phyloP scores from a whole-genome alignment of 2,329 filamentous ascomycete species.

The Calonectria montana region DNA sequence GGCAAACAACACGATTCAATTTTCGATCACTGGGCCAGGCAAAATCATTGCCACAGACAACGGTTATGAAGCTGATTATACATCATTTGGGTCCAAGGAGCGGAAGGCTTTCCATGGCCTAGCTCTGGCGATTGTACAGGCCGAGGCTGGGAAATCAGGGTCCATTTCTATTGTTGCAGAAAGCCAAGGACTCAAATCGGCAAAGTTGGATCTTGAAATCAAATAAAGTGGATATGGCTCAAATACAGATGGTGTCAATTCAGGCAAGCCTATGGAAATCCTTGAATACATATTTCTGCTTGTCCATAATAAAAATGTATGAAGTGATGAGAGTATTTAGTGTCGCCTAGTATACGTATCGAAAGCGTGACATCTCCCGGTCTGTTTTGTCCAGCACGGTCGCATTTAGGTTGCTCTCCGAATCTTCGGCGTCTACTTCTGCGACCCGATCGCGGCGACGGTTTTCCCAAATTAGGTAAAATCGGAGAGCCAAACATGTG shows the following conservation, averaged over 20 bases:
- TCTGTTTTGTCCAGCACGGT: slow-evolving; percentile 62
- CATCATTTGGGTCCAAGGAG: not conserved
- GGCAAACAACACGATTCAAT: not conserved
- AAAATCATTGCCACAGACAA: not conserved
- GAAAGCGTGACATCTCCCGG: slow-evolving; percentile 64
- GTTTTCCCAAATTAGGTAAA: slow-evolving; percentile 64
- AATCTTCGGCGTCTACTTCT: not conserved
- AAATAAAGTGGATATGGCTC: not conserved
- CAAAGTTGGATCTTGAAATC: not conserved
- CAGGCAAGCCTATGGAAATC: too few species aligned
- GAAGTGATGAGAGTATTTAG: not conserved
- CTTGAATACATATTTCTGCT: not conserved
- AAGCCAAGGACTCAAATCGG: not conserved
- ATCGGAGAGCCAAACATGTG: slow-evolving; percentile 56
- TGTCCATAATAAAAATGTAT: not conserved
- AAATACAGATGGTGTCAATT: not conserved
- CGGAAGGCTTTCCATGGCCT: not conserved
- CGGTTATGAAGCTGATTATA: not conserved
- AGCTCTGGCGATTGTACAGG: not conserved
- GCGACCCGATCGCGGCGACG: slow-evolving; percentile 54
- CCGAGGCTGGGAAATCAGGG: not conserved
- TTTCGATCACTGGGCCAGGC: not conserved
- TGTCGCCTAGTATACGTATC: slow-evolving; percentile 56
- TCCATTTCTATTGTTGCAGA: not conserved
- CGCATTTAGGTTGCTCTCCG: not conserved